A percentile compares a stretch with the other conserved stretches of the same genome.
Evolutionary conservation across 1,139 yeast genomes (phyloP).

Genomic region (Groenewaldozyma sp.): DNA sequence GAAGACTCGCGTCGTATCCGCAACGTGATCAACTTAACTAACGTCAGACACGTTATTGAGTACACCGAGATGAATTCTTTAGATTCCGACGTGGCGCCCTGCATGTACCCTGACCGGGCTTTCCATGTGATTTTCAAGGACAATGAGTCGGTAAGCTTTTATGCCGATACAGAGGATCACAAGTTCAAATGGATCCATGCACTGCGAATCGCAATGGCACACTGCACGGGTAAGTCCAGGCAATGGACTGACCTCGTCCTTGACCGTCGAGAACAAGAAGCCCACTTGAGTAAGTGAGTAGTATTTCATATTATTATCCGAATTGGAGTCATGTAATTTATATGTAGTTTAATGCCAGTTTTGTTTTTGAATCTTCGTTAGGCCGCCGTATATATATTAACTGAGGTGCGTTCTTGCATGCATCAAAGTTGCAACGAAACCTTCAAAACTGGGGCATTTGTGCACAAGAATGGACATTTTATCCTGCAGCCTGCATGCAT

Average conservation of each 20-base stretch:
- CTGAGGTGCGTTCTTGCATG: too few relatives aligned
- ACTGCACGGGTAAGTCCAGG: constrained; percentile 21
- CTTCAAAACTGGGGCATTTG: too few relatives aligned
- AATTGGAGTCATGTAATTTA: too few relatives aligned
- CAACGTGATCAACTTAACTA: constrained; percentile 54
- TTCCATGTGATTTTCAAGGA: constrained; percentile 54
- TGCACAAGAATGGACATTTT: too few relatives aligned
- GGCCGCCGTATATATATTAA: constrained; percentile 11
- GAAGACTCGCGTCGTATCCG: constrained; percentile 54
- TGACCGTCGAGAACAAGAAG: constrained; percentile 14
- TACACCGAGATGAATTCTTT: constrained; percentile 14
- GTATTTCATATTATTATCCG: too few relatives aligned
- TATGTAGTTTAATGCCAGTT: too few relatives aligned
- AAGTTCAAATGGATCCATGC: constrained; percentile 44
- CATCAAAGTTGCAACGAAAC: too few relatives aligned
- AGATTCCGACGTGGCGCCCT: constrained; percentile 25
- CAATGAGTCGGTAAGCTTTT: constrained; percentile 56
- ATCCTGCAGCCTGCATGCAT: too few relatives aligned
- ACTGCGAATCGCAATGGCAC: constrained; percentile 21
- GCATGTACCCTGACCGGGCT: constrained; percentile 28
- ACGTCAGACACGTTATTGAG: constrained; percentile 45
- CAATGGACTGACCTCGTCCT: constrained; percentile 29
- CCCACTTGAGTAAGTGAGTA: constrained; percentile 8
- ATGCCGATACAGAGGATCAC: constrained; percentile 48
- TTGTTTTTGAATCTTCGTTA: too few relatives aligned